Base-by-base conservation (phyloP, 305 asterid species). In the Caryopteris hybrid region DNA sequence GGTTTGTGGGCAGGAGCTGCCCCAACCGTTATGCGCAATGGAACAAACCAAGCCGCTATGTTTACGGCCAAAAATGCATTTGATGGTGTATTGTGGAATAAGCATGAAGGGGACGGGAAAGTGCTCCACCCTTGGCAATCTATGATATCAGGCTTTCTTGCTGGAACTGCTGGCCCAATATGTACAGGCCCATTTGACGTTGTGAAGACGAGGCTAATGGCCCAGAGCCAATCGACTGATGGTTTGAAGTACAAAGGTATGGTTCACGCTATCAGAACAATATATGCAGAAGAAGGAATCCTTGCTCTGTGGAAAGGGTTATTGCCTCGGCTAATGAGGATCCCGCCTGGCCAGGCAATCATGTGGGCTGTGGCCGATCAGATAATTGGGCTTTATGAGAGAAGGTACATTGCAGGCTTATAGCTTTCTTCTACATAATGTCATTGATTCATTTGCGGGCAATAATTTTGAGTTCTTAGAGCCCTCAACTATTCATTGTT, bases 341-440 rank as follows among this genome's bases (percentile, higher is more conserved):
- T 93, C 79, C 99, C 99, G 3, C 99, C 99, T 0, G 99, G 99
- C 2, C 97, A 93, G 86, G 99, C 97, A 61, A 90, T 93, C 42
- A 80, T 91, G 91, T 93, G 99, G 99, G 86, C 83, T 25, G 99
- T 93, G 75, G 96, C 97, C 45, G 99, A 93, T 84, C 99, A 93
- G 76, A 83, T 87, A 55, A 90, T 65, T 11, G 99, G 99, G 39
- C 72, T 93, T 31, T 93, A 90, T 39, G 99, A 93, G 86, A 90
- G 79, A 77, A 77, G 76, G 72, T 82, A 85, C 66, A 22, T 88
- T 53, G 83, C 78, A 27, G 61, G 87, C 3, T 31, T 76, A 34
- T 84, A 85, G 80, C 42, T 43, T 70, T 63, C 14, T 23, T 9
- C 8, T 7, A 0, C 1, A 31, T 18, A 1, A 18, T 14, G 11